Percentiles rank a stretch among this genome's conserved stretches.
phyloP scores from a whole-genome alignment of 129 eudicot genomes.

The Tagetes patula region DNA sequence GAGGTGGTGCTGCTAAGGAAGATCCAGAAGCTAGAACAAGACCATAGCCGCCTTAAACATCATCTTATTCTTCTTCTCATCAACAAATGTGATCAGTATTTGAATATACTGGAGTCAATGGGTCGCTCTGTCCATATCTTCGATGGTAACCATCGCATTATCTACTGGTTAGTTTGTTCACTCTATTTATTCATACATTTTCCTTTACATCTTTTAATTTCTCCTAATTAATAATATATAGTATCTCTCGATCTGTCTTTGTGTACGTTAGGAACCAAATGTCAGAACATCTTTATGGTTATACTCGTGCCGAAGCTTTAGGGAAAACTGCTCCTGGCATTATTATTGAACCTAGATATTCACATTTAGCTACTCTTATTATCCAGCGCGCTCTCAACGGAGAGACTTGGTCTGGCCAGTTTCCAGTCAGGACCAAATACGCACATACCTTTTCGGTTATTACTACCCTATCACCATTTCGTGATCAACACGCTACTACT shows the following conservation, averaged over 20 bases:
- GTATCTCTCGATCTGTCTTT: not conserved
- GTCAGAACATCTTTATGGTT: constrained; percentile 68
- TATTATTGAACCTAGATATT: constrained; percentile 35
- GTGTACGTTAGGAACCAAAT: constrained; percentile 47
- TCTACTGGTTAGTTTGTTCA: constrained; percentile 58
- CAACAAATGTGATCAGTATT: constrained; percentile 29
- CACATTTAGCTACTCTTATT: constrained; percentile 41
- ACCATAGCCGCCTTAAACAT: constrained; percentile 57
- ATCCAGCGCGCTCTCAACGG: constrained; percentile 31
- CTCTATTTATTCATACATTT: not conserved
- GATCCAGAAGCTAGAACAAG: constrained; percentile 69
- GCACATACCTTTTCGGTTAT: constrained; percentile 46
- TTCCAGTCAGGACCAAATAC: constrained; percentile 58
- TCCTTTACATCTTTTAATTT: not conserved
- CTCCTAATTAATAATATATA: not conserved
- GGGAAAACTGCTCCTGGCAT: constrained; percentile 52
- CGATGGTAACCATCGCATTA: constrained; percentile 40
- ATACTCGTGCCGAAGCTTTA: constrained; percentile 57
- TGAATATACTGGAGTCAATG: constrained; percentile 81
- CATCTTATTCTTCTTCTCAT: not conserved
- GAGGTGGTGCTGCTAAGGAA: constrained; percentile 66
- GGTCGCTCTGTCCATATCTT: constrained; percentile 73
- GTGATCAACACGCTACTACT: constrained; percentile 52
- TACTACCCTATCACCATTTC: constrained; percentile 52
- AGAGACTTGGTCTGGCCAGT: constrained; percentile 68